Evolutionary conservation across 2,329 filamentous ascomycete species (phyloP).

Genomic region (Botrytis elliptica): DNA sequence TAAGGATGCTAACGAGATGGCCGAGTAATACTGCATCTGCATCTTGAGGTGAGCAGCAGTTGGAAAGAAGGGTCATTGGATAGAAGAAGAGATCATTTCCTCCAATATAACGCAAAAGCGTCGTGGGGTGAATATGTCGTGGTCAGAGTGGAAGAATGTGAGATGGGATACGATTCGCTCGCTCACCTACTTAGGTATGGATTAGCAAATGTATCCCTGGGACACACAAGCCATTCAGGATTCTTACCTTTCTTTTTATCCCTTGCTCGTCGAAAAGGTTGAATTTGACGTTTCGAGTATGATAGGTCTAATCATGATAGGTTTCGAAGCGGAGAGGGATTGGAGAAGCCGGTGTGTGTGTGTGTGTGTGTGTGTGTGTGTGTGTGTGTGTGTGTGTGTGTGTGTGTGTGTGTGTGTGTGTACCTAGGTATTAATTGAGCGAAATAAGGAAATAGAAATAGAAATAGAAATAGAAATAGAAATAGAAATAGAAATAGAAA

Average conservation of each 20-base stretch:
- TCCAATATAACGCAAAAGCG: not conserved
- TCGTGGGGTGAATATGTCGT: constrained; percentile 1
- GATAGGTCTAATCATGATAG: not conserved
- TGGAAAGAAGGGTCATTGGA: constrained; percentile 1
- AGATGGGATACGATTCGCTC: not conserved
- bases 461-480: not conserved
- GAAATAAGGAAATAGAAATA: not conserved
- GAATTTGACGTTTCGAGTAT: not conserved
- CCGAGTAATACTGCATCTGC: not conserved
- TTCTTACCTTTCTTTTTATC: constrained; percentile 1
- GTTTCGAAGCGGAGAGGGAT: not conserved
- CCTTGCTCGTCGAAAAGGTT: not conserved
- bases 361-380: too few relatives aligned
- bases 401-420: not conserved
- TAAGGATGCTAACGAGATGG: not conserved
- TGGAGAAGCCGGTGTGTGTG: not conserved
- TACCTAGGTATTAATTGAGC: not conserved
- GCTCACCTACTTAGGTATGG: not conserved
- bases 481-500: too few relatives aligned
- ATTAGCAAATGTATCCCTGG: constrained; percentile 11
- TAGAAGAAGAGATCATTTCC: not conserved
- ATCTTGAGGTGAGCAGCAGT: not conserved
- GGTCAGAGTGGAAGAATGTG: constrained; percentile 1
- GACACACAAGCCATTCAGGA: constrained; percentile 12
- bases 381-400: too few relatives aligned